Evolutionary conservation across 768 basidiomycete species (phyloP).

Genomic region (Gloeopeniophorella convolvens): DNA sequence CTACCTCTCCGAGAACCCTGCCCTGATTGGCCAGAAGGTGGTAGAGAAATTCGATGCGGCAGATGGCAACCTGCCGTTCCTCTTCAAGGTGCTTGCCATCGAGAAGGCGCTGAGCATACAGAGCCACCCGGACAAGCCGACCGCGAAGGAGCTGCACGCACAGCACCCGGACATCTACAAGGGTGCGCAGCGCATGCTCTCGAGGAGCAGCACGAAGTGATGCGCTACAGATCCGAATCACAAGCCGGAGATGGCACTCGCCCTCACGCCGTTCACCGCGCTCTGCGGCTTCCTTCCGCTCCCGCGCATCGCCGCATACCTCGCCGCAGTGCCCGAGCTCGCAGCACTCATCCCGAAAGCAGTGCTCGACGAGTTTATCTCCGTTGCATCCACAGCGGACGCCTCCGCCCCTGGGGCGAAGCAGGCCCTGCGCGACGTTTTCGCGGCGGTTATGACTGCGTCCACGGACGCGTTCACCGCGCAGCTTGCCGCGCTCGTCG

Average conservation of each 20-base stretch:
- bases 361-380: constrained; percentile 46
- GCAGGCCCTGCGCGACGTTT: constrained; percentile 64
- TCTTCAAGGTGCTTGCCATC: constrained; percentile 90
- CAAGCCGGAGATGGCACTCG: constrained; percentile 99
- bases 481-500: constrained; percentile 52
- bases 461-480: constrained; percentile 42
- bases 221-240: constrained; percentile 77
- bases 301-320: constrained; percentile 55
- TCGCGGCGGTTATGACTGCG: constrained; percentile 83
- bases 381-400: constrained; percentile 36
- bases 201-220: constrained; percentile 11
- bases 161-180: constrained; percentile 83
- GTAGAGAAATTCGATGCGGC: constrained; percentile 31
- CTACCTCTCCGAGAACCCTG: constrained; percentile 58
- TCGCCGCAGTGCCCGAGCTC: constrained; percentile 71
- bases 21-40: constrained; percentile 43
- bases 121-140: constrained; percentile 83
- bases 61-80: constrained; percentile 74
- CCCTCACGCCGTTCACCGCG: constrained; percentile 83
- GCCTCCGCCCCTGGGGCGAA: constrained; percentile 46
- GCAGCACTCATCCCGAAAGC: constrained; percentile 56
- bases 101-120: constrained; percentile 88
- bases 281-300: constrained; percentile 93
- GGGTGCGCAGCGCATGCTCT: constrained; percentile 41
- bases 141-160: constrained; percentile 45